phyloP scores from a whole-genome alignment of 352 stramenopile species.

The Pythium sukuiense region DNA sequence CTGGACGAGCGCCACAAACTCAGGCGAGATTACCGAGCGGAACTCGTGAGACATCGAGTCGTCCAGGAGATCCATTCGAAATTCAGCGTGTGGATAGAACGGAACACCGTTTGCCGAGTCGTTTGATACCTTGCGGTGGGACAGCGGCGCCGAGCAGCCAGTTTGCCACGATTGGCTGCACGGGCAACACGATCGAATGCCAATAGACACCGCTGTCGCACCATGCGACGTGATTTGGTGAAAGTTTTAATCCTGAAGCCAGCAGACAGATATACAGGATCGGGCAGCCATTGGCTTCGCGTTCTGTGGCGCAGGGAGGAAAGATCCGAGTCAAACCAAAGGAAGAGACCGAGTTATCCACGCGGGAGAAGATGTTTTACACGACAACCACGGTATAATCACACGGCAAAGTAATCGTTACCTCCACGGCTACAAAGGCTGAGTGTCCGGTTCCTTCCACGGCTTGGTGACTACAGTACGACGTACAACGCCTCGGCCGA shows the following conservation, averaged over 20 bases:
- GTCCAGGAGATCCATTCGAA: conserved; percentile 18
- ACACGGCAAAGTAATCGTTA: not conserved
- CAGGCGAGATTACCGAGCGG: conserved; percentile 4
- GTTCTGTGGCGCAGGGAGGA: too few relatives aligned
- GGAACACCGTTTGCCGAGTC: not conserved
- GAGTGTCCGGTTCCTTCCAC: not conserved
- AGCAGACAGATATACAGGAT: too few relatives aligned
- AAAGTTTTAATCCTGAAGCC: not conserved
- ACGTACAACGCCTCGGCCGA: not conserved
- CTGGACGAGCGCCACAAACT: conserved; percentile 21
- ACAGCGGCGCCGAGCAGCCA: not conserved
- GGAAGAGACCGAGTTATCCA: not conserved
- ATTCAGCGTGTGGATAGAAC: conserved; percentile 14
- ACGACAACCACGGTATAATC: not conserved
- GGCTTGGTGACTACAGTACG: not conserved
- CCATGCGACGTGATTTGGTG: not conserved
- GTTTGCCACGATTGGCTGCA: not conserved
- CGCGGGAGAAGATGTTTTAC: not conserved
- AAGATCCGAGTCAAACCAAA: not conserved
- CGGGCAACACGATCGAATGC: too few relatives aligned
- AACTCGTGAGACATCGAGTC: not conserved
- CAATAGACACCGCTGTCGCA: not conserved
- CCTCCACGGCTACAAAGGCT: too few relatives aligned
- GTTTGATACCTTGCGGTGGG: conserved; percentile 7
- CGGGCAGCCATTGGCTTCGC: too few relatives aligned